Evolutionary conservation across 2,329 filamentous ascomycete genomes (phyloP), one percentile per base, ranked within the genome.

Genomic region (Fusarium multiceps): DNA sequence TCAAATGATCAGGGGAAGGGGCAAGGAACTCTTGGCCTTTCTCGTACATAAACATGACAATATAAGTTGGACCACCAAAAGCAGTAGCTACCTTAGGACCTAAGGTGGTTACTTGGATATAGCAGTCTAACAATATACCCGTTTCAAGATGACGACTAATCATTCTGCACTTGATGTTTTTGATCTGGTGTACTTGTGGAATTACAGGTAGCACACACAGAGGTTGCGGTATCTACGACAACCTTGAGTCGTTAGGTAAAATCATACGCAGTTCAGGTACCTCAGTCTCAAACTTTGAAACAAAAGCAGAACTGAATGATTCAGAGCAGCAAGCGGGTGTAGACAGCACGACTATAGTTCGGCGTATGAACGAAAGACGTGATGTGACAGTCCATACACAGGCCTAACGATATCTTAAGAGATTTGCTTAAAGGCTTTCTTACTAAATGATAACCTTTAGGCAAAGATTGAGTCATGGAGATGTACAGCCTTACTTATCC

Each of bases 101-200:
- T 27, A 27, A 27, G 25, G 25, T 27, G 25, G 25, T 27, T 27
- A 9, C 10, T 27, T 9, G 25, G 10, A 8, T 27, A 27, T 27
- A 27, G 25, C 25, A 27, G 25, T 27, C 25, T 28, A 12, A 40
- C 58, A 62, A 55, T 54, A 45, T 67, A 63, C 63, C 51, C 34
- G 18, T 47, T 55, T 21, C 20, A 53, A 58, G 32, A 42, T 50
- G 27, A 40, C 54, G 30, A 23, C 23, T 41, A 18, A 45, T 23
- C 34, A 41, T 56, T 28, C 10, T 53, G n/a, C 45, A 13, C 13
- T n/a, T 32, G 27, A 23, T 30, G 18, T n/a, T 13, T 18, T 30
- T 47, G 21, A 21, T 21, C 18, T n/a, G n/a, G 21, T 32, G 25
- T 13, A 20, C 27, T 20, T 46, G 20, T 53, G 42, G 23, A 56